Percentiles rank a stretch among this genome's conserved stretches.
phyloP scores from a whole-genome alignment of 371 early-diverging fungal genomes.

The Apophysomyces sp. region DNA sequence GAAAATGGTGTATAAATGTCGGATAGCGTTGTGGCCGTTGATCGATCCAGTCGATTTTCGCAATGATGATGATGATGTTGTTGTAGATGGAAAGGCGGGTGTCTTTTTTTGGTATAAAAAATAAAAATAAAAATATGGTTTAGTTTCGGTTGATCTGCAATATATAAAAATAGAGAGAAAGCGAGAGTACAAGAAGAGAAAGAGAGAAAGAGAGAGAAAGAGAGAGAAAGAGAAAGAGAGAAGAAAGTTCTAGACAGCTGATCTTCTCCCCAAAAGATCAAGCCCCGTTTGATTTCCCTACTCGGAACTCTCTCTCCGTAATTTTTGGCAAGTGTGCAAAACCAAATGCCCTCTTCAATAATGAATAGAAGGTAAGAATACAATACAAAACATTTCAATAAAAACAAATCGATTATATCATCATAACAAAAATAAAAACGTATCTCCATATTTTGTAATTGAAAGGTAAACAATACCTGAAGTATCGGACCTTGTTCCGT shows the following conservation, averaged over 20 bases:
- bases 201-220: not conserved
- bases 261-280: not conserved
- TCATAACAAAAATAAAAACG: too few species aligned
- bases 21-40: conserved; percentile 15
- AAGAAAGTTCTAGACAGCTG: not conserved
- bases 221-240: not conserved
- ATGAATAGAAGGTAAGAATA: too few species aligned
- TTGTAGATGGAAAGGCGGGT: not conserved
- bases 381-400: too few species aligned
- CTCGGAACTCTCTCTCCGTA: not conserved
- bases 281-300: not conserved
- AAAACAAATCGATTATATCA: too few species aligned
- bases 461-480: not conserved
- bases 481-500: conserved; percentile 2
- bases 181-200: not conserved
- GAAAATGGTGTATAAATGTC: conserved; percentile 30
- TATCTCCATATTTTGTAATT: too few species aligned
- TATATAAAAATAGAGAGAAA: not conserved
- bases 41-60: conserved; percentile 16
- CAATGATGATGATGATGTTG: not conserved
- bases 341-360: too few species aligned
- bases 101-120: not conserved
- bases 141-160: not conserved
- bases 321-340: too few species aligned
- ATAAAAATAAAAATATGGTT: not conserved